phyloP scores from a whole-genome alignment of 805 yeast genomes.

The Dipodascopsis uninucleata region DNA sequence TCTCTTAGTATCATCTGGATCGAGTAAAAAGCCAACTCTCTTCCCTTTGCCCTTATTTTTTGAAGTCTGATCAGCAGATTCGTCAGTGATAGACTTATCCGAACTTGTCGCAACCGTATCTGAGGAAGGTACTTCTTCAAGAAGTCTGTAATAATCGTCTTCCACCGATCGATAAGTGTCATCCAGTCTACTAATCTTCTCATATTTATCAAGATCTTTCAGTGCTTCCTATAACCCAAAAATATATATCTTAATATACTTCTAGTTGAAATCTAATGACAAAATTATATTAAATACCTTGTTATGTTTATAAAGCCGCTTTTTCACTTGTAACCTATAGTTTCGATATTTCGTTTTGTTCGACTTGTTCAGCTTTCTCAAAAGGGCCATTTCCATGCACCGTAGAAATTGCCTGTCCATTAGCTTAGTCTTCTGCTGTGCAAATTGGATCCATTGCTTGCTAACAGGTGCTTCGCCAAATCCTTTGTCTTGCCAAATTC shows the following conservation, averaged over 20 bases:
- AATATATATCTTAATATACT: not conserved
- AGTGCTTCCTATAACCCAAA: conserved; percentile 55
- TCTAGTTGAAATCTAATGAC: not conserved
- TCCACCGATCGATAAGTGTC: conserved; percentile 67
- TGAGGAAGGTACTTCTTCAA: conserved; percentile 31
- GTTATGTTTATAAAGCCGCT: conserved; percentile 72
- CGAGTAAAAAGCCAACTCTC: too few relatives aligned
- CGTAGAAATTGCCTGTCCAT: conserved; percentile 74
- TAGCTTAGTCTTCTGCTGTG: conserved; percentile 50
- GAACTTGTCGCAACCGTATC: not conserved
- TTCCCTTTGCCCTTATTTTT: conserved; percentile 1
- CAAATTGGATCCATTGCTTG: conserved; percentile 42
- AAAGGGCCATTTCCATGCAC: conserved; percentile 68
- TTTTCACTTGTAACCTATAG: conserved; percentile 61
- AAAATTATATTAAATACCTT: conserved; percentile 29
- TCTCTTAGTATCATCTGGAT: too few relatives aligned
- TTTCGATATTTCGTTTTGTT: conserved; percentile 31
- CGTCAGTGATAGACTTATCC: too few relatives aligned
- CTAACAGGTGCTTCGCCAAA: conserved; percentile 24
- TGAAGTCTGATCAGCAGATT: too few relatives aligned
- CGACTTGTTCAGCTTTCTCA: conserved; percentile 38
- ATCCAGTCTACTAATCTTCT: conserved; percentile 66
- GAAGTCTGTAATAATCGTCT: conserved; percentile 65
- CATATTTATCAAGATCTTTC: conserved; percentile 56
- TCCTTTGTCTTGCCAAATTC: conserved; percentile 29